A percentile compares a stretch with the other conserved stretches of the same genome.
phyloP scores from a whole-genome alignment of 805 yeast species.

The Saccharomycopsis selenospora region DNA sequence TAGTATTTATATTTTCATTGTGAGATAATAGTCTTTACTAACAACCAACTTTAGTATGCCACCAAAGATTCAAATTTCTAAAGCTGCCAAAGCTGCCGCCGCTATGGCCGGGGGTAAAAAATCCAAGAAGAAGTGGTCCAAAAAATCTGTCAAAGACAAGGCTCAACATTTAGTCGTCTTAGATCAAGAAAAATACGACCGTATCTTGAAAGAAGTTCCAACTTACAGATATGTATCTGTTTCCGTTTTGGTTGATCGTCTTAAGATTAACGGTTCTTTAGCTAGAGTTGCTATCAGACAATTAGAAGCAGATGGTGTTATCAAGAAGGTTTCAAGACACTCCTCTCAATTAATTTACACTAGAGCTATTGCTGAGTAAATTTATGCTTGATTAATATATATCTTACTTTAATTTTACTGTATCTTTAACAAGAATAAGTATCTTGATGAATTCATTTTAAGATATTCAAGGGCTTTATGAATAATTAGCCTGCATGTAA shows the following conservation, averaged over 20 bases:
- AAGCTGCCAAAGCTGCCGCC: constrained; percentile 99
- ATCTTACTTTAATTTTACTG: constrained; percentile 2
- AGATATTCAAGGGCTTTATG: too few relatives aligned
- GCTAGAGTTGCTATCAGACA: constrained; percentile 98
- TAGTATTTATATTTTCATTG: too few relatives aligned
- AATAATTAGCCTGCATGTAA: too few relatives aligned
- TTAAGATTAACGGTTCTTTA: constrained; percentile 97
- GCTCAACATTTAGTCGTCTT: constrained; percentile 96
- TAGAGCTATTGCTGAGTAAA: constrained; percentile 64
- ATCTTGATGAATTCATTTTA: constrained; percentile 2
- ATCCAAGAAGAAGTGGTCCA: constrained; percentile 99
- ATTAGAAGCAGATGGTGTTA: constrained; percentile 90
- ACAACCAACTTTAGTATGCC: constrained; percentile 89
- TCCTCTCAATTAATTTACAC: constrained; percentile 96
- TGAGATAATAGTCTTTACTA: too few relatives aligned
- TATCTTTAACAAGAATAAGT: not conserved
- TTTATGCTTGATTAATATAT: constrained; percentile 24
- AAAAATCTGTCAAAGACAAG: constrained; percentile 99
- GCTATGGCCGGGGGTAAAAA: constrained; percentile 99
- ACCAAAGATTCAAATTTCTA: constrained; percentile 98
- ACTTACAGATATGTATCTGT: constrained; percentile 97
- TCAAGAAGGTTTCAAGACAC: constrained; percentile 90
- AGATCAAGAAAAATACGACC: constrained; percentile 98
- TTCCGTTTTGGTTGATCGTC: constrained; percentile 97
- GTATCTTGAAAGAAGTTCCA: constrained; percentile 98